Conservation (phyloP, 1,284 basidiomycete species). For the Cystobasidium slooffiae region DNA sequence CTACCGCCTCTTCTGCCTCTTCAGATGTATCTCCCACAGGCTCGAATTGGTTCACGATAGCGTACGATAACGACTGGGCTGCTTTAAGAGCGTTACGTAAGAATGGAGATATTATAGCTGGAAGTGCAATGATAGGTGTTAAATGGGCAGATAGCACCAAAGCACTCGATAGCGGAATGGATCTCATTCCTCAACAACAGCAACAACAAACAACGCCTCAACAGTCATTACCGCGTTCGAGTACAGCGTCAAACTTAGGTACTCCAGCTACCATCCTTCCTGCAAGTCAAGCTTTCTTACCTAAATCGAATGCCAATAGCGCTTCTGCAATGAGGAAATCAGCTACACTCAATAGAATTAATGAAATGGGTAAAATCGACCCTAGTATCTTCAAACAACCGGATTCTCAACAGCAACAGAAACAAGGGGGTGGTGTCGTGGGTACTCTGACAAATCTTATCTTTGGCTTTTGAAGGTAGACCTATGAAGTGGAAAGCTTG, state of each 20-base stretch:
- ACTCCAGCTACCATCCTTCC: constrained; percentile 48
- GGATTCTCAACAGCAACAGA: constrained; percentile 34
- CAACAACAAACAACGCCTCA: constrained; percentile 1
- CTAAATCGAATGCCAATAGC: constrained; percentile 27
- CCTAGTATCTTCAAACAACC: constrained; percentile 49
- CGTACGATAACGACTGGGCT: constrained; percentile 68
- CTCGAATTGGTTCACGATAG: constrained; percentile 55
- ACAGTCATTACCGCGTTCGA: constrained; percentile 12
- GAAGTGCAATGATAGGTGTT: constrained; percentile 76
- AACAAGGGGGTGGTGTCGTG: constrained; percentile 47
- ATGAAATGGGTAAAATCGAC: constrained; percentile 49
- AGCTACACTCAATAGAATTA: constrained; percentile 22
- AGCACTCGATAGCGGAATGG: neutral
- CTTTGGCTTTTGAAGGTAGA: constrained; percentile 47
- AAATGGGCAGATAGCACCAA: constrained; percentile 65
- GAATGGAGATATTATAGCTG: constrained; percentile 74
- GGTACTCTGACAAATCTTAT: constrained; percentile 50
- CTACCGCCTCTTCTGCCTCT: neutral
- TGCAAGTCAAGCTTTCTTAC: constrained; percentile 46
- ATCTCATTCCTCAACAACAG: neutral
- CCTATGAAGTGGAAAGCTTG: too few species aligned
- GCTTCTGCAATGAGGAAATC: constrained; percentile 38
- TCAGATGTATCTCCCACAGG: constrained; percentile 35
- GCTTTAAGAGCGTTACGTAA: constrained; percentile 74
- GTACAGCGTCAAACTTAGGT: constrained; percentile 39